A percentile compares a stretch with the other conserved stretches of the same genome.
Conservation (phyloP, 1,139 yeast species). For the Hyphopichia fennica region DNA sequence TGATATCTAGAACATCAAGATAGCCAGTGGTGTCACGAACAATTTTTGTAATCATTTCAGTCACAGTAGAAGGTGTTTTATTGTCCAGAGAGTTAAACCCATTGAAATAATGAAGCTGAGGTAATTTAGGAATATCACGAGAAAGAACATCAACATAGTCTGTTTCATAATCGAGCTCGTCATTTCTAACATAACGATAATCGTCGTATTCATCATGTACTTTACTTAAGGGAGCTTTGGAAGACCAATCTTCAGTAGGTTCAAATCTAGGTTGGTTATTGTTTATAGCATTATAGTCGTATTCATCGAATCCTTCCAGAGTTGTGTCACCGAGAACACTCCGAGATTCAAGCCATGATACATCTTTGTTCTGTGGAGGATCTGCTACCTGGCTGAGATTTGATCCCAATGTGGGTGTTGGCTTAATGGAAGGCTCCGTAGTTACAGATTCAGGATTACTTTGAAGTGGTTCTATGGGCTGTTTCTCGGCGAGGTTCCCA, state of each 20-base stretch:
- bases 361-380: conserved; percentile 1
- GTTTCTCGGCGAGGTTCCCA: too few species aligned
- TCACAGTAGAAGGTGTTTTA: not conserved
- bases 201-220: not conserved
- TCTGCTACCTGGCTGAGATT: too few species aligned
- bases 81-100: not conserved
- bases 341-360: not conserved
- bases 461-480: too few species aligned
- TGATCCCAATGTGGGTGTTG: too few species aligned
- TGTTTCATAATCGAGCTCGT: not conserved
- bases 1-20: not conserved
- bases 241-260: not conserved
- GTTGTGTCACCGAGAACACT: not conserved
- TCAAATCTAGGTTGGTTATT: conserved; percentile 2
- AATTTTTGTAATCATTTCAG: conserved; percentile 1
- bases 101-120: not conserved
- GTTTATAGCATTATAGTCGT: conserved; percentile 8
- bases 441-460: too few species aligned
- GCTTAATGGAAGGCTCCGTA: too few species aligned
- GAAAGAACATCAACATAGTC: not conserved
- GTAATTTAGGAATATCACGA: not conserved
- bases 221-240: not conserved
- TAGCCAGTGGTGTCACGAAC: not conserved
- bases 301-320: not conserved
- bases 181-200: not conserved